A percentile compares a stretch with the other conserved stretches of the same genome.
These are phyloP conservation scores for Sanghuangporus weigelae DNA, from an alignment of 1,284 basidiomycete genomes.

Conservation along the genomic window DNA sequence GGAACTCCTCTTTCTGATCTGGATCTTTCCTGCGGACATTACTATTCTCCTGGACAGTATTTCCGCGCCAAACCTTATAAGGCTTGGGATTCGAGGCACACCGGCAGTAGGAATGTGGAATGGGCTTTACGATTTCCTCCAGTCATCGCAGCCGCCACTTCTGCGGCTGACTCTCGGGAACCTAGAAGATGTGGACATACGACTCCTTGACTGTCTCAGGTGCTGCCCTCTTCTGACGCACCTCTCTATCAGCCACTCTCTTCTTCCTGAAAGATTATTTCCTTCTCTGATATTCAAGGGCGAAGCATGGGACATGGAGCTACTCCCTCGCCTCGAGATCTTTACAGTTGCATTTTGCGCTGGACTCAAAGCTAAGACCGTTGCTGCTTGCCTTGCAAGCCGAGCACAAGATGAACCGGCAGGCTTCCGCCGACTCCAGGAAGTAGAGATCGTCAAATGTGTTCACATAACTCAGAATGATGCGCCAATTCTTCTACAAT, in stretches of 20 bases:
- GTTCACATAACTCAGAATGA: neutral
- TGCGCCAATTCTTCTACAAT: neutral
- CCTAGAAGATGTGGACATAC: neutral
- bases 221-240: neutral
- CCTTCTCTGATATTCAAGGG: neutral
- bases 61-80: slow-evolving; percentile 6
- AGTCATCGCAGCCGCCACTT: neutral
- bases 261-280: slow-evolving; percentile 1
- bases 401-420: neutral
- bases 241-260: slow-evolving; percentile 2
- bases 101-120: neutral
- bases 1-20: slow-evolving; percentile 5
- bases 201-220: neutral
- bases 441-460: slow-evolving; percentile 7
- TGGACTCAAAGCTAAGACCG: neutral
- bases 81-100: slow-evolving; percentile 7
- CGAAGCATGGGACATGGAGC: neutral
- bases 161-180: slow-evolving; percentile 5
- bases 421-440: neutral
- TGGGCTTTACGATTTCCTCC: slow-evolving; percentile 5
- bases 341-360: neutral
- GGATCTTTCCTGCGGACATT: slow-evolving; percentile 8
- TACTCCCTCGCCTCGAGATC: slow-evolving; percentile 1
- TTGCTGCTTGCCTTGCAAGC: neutral
- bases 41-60: slow-evolving; percentile 2